Percentiles rank a stretch among this genome's conserved stretches.
Evolutionary conservation across 2,329 filamentous ascomycete species (phyloP).

Genomic region (Eutypa lata): DNA sequence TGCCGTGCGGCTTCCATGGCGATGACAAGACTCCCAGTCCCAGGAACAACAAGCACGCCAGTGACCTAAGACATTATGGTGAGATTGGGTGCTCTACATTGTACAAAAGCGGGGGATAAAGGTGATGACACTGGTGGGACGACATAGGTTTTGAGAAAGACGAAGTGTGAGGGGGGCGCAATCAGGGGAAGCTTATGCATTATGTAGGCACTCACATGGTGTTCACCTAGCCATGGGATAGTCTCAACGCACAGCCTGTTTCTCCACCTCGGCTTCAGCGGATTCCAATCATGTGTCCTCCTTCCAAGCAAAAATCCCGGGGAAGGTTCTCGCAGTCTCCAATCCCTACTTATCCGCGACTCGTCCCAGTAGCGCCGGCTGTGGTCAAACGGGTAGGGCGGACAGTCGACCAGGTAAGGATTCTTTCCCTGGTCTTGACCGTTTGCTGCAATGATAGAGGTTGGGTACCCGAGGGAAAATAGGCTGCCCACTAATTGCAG

Average conservation of each 20-base stretch:
- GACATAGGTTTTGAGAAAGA: neutral
- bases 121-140: no score
- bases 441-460: conserved; percentile 4
- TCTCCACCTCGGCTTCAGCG: conserved; percentile 3
- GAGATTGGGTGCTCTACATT: no score
- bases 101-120: no score
- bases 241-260: neutral
- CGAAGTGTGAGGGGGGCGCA: no score
- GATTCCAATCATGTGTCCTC: conserved; percentile 7
- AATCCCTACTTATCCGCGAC: conserved; percentile 6
- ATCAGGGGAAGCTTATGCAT: no score
- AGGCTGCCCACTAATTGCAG: conserved; percentile 2
- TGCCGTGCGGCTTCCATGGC: conserved; percentile 1
- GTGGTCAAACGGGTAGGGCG: conserved; percentile 37
- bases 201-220: conserved; percentile 2
- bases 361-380: conserved; percentile 33
- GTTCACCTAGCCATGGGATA: conserved; percentile 3
- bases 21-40: neutral
- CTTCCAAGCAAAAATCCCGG: no score
- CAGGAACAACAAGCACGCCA: neutral
- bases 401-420: conserved; percentile 19
- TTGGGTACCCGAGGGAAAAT: conserved; percentile 5
- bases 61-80: no score
- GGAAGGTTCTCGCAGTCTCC: no score
- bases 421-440: neutral